These are phyloP conservation scores for Lathyrus sativus DNA, from an alignment of 306 rosid species.

Conservation along the genomic window DNA sequence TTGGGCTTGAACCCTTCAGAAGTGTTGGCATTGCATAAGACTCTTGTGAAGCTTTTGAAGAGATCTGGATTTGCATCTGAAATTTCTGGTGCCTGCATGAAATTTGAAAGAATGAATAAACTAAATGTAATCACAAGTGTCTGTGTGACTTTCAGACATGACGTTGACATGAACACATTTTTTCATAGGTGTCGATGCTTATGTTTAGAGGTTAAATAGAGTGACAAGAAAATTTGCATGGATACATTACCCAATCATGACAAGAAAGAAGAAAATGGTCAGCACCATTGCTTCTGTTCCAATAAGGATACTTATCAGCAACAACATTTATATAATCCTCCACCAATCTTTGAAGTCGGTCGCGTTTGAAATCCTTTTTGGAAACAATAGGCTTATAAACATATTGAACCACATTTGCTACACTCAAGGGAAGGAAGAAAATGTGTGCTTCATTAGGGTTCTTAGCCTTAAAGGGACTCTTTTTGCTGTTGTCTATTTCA, in stretches of 20 bases:
- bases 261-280: slow-evolving; percentile 75
- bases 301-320: slow-evolving; percentile 43
- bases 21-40: slow-evolving; percentile 71
- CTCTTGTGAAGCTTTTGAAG: slow-evolving; percentile 58
- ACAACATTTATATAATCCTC: slow-evolving; percentile 44
- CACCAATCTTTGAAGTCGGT: slow-evolving; percentile 48
- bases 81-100: slow-evolving; percentile 57
- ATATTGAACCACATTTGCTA: slow-evolving; percentile 48
- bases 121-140: too few species aligned
- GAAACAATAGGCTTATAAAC: slow-evolving; percentile 38
- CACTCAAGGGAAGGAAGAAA: slow-evolving; percentile 58
- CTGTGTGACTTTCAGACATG: too few species aligned
- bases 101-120: too few species aligned
- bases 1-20: slow-evolving; percentile 66
- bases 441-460: slow-evolving; percentile 59
- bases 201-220: neutral
- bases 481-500: slow-evolving; percentile 50
- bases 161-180: too few species aligned
- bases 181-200: too few species aligned
- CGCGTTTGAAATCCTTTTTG: slow-evolving; percentile 49
- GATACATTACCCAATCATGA: slow-evolving; percentile 78
- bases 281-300: slow-evolving; percentile 72
- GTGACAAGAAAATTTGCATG: neutral
- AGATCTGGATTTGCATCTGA: slow-evolving; percentile 54
- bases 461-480: slow-evolving; percentile 49